These are phyloP conservation scores for Hibiscus tridactylites DNA, from an alignment of 345 rosid species.

Conservation along the genomic window DNA sequence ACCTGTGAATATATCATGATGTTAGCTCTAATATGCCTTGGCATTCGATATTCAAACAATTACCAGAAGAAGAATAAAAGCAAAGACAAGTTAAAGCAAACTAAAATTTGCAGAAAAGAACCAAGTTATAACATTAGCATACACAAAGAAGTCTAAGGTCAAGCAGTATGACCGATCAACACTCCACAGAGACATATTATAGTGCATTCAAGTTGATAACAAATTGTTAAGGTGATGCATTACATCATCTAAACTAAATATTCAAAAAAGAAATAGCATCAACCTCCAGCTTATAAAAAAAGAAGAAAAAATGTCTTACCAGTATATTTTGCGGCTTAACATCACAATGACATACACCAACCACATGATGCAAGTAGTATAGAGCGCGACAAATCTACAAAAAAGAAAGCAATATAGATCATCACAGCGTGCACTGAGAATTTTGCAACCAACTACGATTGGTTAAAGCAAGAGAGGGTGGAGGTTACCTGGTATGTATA, in stretches of 20 bases:
- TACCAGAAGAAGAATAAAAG: neutral
- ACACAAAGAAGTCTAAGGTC: neutral
- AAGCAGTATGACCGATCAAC: neutral
- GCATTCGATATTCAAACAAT: neutral
- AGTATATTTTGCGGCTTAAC: slow-evolving; percentile 94
- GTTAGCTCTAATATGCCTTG: slow-evolving; percentile 8
- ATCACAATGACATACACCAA: slow-evolving; percentile 96
- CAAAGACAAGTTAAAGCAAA: neutral
- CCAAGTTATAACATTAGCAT: neutral
- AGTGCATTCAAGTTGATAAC: neutral
- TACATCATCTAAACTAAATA: neutral
- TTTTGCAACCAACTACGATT: neutral
- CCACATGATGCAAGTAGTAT: slow-evolving; percentile 78
- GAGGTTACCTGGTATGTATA: slow-evolving; percentile 59
- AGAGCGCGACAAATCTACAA: slow-evolving; percentile 88
- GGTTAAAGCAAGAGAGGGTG: neutral
- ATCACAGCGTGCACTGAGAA: neutral
- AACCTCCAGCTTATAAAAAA: neutral
- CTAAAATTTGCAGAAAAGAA: neutral
- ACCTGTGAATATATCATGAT: slow-evolving; percentile 44
- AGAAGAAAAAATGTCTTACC: slow-evolving; percentile 39
- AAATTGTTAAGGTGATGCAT: neutral
- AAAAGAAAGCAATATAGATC: slow-evolving; percentile 9
- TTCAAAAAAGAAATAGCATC: neutral
- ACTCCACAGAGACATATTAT: neutral